Base-by-base conservation (phyloP, 2,329 filamentous ascomycete species). In the Cucurbitaria berberidis region DNA sequence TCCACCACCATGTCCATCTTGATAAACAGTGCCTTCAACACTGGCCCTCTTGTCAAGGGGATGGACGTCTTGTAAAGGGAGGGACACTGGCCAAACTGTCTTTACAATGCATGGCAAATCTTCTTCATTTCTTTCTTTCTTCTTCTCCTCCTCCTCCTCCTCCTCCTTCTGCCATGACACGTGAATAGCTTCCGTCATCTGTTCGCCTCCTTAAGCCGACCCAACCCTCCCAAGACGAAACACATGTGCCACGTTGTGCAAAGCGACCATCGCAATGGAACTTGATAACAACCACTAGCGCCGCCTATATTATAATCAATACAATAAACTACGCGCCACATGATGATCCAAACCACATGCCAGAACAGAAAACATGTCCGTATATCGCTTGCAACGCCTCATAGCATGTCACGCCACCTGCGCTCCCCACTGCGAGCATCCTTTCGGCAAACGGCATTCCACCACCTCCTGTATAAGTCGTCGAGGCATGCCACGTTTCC, bases 241-340 rank as follows among this genome's bases (percentile, higher is more conserved):
- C 21, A 4, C 11, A 35, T 15, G 40, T 48, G 45, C 39, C 44
- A 49, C 30, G 18, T 39, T 39, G 48, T 50, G 44, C 43, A 51
- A 30, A 11, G 48, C 48, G 41, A 44, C 43, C n/a, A 44, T 51
- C 39, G 30, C 29, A 26, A 36, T 35, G 13, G 30, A 35, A 26
- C n/a, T 36, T 36, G 29, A 36, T 35, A 45, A 26, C 41, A 7
- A 35, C 45, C 13, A 29, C 50, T 48, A 48, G 45, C 36, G 45
- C 30, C 15, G n/a, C n/a, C n/a, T n/a, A n/a, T n/a, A 13, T n/a
- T 34, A n/a, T 34, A 34, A 40, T 30, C 40, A 42, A 32, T 22
- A 38, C 36, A 21, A 36, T 19, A 48, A 21, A 21, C 24, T 30
- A 9, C 38, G 43, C 43, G 45, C 51, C 51, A 50, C 51, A 19